Conservation (phyloP, 306 rosid genomes). For the Glycine soja region DNA sequence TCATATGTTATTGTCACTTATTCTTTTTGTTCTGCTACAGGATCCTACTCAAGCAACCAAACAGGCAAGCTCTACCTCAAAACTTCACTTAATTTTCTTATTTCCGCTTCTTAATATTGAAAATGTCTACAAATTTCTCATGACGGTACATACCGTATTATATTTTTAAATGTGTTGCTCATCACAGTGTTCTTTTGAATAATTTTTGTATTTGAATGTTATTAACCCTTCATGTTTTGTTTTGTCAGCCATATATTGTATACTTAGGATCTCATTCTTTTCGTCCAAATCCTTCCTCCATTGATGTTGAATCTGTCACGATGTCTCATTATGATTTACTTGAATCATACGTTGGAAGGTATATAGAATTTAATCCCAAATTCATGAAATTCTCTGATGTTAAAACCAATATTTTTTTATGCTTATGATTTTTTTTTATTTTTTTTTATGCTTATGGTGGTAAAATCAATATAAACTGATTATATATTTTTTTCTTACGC, state of each 20-base stretch:
- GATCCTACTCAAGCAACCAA: slow-evolving; percentile 47
- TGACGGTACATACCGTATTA: background rate
- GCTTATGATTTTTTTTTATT: too few species aligned
- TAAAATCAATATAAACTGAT: background rate
- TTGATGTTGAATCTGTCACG: slow-evolving; percentile 47
- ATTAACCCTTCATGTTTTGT: background rate
- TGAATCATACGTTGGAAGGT: slow-evolving; percentile 68
- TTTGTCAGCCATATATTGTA: slow-evolving; percentile 71
- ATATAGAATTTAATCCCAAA: background rate
- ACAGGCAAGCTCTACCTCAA: slow-evolving; percentile 48
- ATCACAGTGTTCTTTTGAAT: background rate
- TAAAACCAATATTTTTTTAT: background rate
- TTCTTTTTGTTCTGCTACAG: slow-evolving; percentile 49
- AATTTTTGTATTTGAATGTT: background rate
- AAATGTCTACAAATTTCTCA: background rate
- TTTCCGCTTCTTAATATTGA: background rate
- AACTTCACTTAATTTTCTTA: background rate
- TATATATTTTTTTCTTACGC: background rate
- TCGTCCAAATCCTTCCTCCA: slow-evolving; percentile 34
- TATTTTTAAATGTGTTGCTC: background rate
- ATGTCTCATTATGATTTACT: slow-evolving; percentile 61
- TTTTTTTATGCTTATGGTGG: too few species aligned
- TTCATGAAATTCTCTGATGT: background rate
- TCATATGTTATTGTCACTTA: slow-evolving; percentile 40
- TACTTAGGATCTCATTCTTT: slow-evolving; percentile 67